Evolutionary conservation across 768 basidiomycete genomes (phyloP), one percentile per base, ranked within the genome.

Genomic region (Mycena rebaudengoi): DNA sequence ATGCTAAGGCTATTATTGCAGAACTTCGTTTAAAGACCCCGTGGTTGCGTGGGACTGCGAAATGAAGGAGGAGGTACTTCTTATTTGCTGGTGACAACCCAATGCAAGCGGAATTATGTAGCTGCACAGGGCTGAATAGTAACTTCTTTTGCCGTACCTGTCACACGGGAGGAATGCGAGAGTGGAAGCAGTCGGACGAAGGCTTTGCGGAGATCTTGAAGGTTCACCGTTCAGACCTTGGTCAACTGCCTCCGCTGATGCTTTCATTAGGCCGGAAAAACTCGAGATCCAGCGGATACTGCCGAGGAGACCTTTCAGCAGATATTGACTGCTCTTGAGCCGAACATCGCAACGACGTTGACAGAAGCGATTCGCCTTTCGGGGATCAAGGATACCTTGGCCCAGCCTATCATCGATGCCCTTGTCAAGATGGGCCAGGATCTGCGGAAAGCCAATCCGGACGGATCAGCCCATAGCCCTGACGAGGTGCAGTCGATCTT

Each of bases 101-200:
- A 0, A 78, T 79, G 79, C 79, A 78, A 21, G 72, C 77, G 0
- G 75, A 80, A 33, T 67, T 73, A 3, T 79, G 75, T 43, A 75
- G 74, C 23, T 77, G 79, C 8, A 68, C 64, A 5, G 75, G 78
- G 0, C 48, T 79, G 0, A 69, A 56, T 13, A 71, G 72, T 10
- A 80, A 79, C 14, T 72, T 65, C 39, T 69, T 78, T 30, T 80
- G 79, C 23, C 68, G 64, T 1, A 72, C 65, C 3, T 80, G 79
- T 41, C 56, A 75, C 7, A 74, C 73, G 2, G 72, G 78, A 0
- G 73, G 78, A 1, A 74, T 66, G 0, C 39, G 56, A 7, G 69
- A 16, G 0, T 62, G 69, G 33, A 78, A 78, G 45, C 54, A 63
- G 32, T 52, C 69, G 0, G 28, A 51, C 29, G 39, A 60, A 10